A percentile compares a stretch with the other conserved stretches of the same genome.
These are phyloP conservation scores for Ampelomyces quisqualis DNA, from an alignment of 2,329 filamentous ascomycete genomes.

Conservation along the genomic window DNA sequence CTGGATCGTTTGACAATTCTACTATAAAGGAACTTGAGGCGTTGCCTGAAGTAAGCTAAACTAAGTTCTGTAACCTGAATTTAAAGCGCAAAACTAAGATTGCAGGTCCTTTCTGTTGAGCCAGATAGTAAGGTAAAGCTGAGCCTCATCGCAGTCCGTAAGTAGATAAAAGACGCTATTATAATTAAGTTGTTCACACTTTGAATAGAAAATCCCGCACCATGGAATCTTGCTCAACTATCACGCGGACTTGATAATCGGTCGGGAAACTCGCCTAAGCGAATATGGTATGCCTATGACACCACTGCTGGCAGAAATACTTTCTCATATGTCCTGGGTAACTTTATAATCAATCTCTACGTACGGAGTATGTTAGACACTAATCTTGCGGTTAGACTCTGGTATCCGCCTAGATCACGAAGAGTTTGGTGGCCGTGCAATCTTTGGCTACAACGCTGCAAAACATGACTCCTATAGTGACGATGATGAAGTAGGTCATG, in stretches of 20 bases:
- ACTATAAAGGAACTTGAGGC: slow-evolving; percentile 33
- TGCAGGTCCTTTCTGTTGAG: slow-evolving; percentile 29
- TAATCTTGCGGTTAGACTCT: slow-evolving; percentile 47
- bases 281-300: slow-evolving; percentile 32
- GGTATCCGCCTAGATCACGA: slow-evolving; percentile 59
- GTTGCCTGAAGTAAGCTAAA: slow-evolving; percentile 26
- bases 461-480: slow-evolving; percentile 15
- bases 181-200: slow-evolving; percentile 3
- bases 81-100: background rate
- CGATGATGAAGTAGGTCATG: slow-evolving; percentile 33
- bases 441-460: slow-evolving; percentile 33
- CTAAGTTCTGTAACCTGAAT: background rate
- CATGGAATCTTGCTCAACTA: slow-evolving; percentile 36
- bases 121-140: slow-evolving; percentile 31
- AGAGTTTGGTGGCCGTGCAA: slow-evolving; percentile 36
- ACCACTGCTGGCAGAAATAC: slow-evolving; percentile 24
- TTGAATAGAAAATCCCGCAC: slow-evolving; percentile 15
- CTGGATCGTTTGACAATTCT: slow-evolving; percentile 32
- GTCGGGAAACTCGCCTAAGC: no score
- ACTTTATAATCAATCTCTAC: background rate
- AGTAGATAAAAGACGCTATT: background rate
- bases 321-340: slow-evolving; percentile 56
- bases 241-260: slow-evolving; percentile 28
- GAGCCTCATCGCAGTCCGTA: slow-evolving; percentile 23
- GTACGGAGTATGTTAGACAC: background rate